Conservation (phyloP, 208 protist genomes). For the Leishmania major region DNA sequence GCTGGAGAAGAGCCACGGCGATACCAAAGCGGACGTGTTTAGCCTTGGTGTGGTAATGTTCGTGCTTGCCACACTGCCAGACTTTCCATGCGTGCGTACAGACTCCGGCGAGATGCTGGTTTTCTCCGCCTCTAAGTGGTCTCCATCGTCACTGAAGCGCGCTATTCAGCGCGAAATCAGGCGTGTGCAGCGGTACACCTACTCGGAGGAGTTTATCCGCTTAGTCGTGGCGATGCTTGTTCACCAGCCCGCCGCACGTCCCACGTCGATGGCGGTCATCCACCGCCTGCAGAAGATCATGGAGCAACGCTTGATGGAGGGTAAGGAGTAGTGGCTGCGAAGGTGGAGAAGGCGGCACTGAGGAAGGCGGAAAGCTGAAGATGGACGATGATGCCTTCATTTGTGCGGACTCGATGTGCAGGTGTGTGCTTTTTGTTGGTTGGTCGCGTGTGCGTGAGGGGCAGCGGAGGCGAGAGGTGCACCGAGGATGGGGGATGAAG, state of each 20-base stretch:
- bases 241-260: constrained; percentile 51
- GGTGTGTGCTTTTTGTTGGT: not conserved
- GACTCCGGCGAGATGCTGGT: constrained; percentile 53
- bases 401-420: not conserved
- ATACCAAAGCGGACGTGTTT: constrained; percentile 85
- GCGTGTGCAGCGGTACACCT: constrained; percentile 36
- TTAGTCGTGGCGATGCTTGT: constrained; percentile 75
- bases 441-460: constrained; percentile 1
- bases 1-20: constrained; percentile 40
- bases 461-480: not conserved
- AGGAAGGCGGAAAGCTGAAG: not conserved
- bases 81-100: constrained; percentile 61
- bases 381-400: not conserved
- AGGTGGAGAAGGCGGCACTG: not conserved
- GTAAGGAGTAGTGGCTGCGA: constrained; percentile 12
- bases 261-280: constrained; percentile 48
- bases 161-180: constrained; percentile 56
- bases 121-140: constrained; percentile 65
- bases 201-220: constrained; percentile 62
- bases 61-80: constrained; percentile 75
- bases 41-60: constrained; percentile 84
- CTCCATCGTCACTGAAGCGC: constrained; percentile 34
- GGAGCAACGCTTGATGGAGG: constrained; percentile 49
- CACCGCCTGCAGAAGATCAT: constrained; percentile 52
- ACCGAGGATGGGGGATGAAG: not conserved